These are phyloP conservation scores for Arthrobotrys entomopaga DNA, from an alignment of 2,329 filamentous ascomycete species.

Conservation along the genomic window DNA sequence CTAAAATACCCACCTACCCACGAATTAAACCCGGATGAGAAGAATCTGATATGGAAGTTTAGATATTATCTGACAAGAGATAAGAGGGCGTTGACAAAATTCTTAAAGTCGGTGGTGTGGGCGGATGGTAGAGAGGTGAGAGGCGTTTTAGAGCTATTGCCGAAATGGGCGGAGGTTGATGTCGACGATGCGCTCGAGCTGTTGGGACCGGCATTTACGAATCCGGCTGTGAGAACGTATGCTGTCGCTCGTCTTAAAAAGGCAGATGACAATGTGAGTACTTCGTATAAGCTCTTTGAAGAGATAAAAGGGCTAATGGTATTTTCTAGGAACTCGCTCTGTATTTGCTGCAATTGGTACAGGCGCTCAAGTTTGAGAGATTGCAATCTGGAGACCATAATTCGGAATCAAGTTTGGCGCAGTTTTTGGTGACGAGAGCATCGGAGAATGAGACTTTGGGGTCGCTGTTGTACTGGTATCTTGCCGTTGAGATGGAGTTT, in stretches of 20 bases:
- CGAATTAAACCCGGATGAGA: slow-evolving; percentile 85
- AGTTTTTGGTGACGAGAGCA: slow-evolving; percentile 87
- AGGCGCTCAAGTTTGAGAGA: slow-evolving; percentile 92
- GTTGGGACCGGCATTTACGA: slow-evolving; percentile 90
- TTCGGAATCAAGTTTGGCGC: slow-evolving; percentile 84
- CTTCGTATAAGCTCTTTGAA: background rate
- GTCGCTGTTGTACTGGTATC: slow-evolving; percentile 97
- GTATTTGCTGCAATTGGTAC: slow-evolving; percentile 92
- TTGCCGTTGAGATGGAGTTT: slow-evolving; percentile 94
- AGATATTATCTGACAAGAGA: slow-evolving; percentile 92
- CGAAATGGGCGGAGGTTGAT: slow-evolving; percentile 96
- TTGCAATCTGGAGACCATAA: slow-evolving; percentile 66
- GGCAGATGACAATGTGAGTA: slow-evolving; percentile 76
- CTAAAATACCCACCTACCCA: slow-evolving; percentile 94
- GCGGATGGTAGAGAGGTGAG: slow-evolving; percentile 82
- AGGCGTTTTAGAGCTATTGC: slow-evolving; percentile 87
- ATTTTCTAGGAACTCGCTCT: slow-evolving; percentile 72
- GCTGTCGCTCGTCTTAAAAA: slow-evolving; percentile 92
- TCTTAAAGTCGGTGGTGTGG: slow-evolving; percentile 98
- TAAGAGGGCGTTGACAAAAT: slow-evolving; percentile 92
- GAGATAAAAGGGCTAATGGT: background rate
- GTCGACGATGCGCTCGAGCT: slow-evolving; percentile 95
- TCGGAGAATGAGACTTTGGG: slow-evolving; percentile 88
- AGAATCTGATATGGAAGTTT: slow-evolving; percentile 97
- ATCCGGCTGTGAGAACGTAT: slow-evolving; percentile 86